Conservation (phyloP, 2,329 filamentous ascomycete species). For the Plenodomus lindquistii region DNA sequence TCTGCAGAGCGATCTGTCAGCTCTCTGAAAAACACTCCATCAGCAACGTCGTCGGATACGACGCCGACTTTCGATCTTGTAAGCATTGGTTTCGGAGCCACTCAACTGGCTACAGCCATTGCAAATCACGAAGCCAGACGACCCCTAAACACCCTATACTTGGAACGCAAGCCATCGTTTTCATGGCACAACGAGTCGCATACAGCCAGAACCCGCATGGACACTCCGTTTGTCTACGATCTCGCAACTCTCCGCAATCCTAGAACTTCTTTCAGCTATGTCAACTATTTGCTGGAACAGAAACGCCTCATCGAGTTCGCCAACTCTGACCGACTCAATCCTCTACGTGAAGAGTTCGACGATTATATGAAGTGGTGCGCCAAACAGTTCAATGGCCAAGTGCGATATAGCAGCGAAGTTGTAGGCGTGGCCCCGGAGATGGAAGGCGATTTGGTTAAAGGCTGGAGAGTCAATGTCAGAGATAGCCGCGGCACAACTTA, state of each 20-base stretch:
- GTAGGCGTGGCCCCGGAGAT: constrained; percentile 33
- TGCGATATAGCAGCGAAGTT: constrained; percentile 38
- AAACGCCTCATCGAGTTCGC: constrained; percentile 41
- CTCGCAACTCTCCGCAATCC: constrained; percentile 42
- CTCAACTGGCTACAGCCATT: constrained; percentile 42
- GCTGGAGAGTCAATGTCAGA: constrained; percentile 36
- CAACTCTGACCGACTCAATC: constrained; percentile 44
- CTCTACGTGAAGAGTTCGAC: constrained; percentile 44
- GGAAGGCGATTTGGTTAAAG: constrained; percentile 17
- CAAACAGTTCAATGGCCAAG: constrained; percentile 36
- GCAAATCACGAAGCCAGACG: constrained; percentile 37
- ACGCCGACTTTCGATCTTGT: constrained; percentile 35
- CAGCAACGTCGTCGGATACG: constrained; percentile 15
- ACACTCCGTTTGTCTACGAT: constrained; percentile 41
- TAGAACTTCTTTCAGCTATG: constrained; percentile 40
- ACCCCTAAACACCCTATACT: constrained; percentile 32
- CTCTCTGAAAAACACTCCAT: constrained; percentile 13
- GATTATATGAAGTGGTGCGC: constrained; percentile 45
- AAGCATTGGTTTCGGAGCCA: constrained; percentile 43
- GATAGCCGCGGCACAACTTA: constrained; percentile 29
- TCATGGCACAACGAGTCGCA: constrained; percentile 37
- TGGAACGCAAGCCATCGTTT: constrained; percentile 39
- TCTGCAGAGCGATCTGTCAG: constrained; percentile 18
- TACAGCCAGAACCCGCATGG: constrained; percentile 39
- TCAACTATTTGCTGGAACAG: constrained; percentile 38